Evolutionary conservation across 225 moss, liverwort and hornwort genomes (phyloP).

Genomic region (Marchantia paleacea): DNA sequence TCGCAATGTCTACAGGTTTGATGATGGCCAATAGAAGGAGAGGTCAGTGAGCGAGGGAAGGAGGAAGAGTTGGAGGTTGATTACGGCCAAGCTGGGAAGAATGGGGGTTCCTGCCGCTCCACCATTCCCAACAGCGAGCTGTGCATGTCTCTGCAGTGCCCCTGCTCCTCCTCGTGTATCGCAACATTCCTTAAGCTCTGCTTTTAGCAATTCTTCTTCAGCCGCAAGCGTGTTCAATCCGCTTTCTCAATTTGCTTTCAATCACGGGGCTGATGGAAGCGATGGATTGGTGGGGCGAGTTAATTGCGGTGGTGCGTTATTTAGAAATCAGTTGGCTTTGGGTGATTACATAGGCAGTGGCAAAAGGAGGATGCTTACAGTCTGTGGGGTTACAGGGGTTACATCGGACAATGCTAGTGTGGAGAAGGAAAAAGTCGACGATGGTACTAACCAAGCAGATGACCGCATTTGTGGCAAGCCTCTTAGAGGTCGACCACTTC

Average conservation of each 20-base stretch:
- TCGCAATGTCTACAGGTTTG: neutral
- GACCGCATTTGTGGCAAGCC: conserved; percentile 46
- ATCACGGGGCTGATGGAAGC: neutral
- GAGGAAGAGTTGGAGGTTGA: neutral
- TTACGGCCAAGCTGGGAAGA: neutral
- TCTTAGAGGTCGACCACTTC: conserved; percentile 64
- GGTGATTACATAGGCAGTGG: neutral
- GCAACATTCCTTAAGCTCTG: neutral
- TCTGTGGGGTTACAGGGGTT: conserved; percentile 50
- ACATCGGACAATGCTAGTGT: conserved; percentile 52
- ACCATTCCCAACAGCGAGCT: neutral
- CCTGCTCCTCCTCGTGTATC: neutral
- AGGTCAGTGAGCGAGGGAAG: neutral
- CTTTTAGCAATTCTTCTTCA: neutral
- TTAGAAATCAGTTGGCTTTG: neutral
- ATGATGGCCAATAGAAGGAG: neutral
- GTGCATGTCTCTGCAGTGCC: neutral
- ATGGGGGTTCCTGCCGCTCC: conserved; percentile 8
- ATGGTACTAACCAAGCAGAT: neutral
- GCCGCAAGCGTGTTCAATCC: neutral
- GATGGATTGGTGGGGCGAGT: neutral
- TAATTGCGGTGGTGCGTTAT: neutral
- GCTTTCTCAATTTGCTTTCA: neutral
- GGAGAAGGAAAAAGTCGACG: conserved; percentile 47
- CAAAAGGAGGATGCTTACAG: conserved; percentile 9